Conservation (phyloP, 2,329 filamentous ascomycete genomes). For the Penicillium sp. region DNA sequence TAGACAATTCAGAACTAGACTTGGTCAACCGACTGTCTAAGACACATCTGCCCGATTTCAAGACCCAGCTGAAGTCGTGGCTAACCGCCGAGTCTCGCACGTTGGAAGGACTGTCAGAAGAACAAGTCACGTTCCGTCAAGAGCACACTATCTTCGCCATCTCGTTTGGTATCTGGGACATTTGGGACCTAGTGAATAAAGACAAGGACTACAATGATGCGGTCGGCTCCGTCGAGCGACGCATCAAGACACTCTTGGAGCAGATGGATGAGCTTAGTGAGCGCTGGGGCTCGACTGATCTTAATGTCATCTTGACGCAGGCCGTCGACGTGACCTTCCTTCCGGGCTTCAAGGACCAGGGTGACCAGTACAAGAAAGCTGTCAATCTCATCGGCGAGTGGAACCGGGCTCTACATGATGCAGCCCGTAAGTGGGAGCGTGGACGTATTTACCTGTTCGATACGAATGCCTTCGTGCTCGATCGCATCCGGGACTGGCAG, state of each 20-base stretch:
- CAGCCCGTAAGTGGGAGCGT: constrained; percentile 32
- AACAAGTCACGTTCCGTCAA: constrained; percentile 25
- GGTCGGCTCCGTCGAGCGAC: constrained; percentile 27
- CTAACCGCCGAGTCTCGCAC: constrained; percentile 30
- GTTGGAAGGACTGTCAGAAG: constrained; percentile 18
- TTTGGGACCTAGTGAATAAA: constrained; percentile 35
- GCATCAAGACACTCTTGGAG: constrained; percentile 33
- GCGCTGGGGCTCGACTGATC: constrained; percentile 26
- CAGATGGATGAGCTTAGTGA: constrained; percentile 31
- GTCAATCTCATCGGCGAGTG: constrained; percentile 35
- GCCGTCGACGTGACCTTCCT: constrained; percentile 42
- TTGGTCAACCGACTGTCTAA: constrained; percentile 25
- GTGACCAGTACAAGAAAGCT: constrained; percentile 34
- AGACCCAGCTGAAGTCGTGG: constrained; percentile 38
- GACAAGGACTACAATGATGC: constrained; percentile 27
- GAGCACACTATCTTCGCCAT: constrained; percentile 36
- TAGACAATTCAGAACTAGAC: constrained; percentile 35
- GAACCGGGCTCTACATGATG: constrained; percentile 32
- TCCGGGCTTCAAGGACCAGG: constrained; percentile 31
- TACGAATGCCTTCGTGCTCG: constrained; percentile 38
- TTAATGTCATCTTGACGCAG: constrained; percentile 39
- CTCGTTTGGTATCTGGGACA: constrained; percentile 41
- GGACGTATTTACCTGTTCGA: constrained; percentile 40
- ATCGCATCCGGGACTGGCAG: constrained; percentile 41
- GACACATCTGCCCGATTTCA: constrained; percentile 35